Percentiles rank a stretch among this genome's conserved stretches.
phyloP scores from a whole-genome alignment of 2,329 filamentous ascomycete genomes.

The Epichloe amarillans region DNA sequence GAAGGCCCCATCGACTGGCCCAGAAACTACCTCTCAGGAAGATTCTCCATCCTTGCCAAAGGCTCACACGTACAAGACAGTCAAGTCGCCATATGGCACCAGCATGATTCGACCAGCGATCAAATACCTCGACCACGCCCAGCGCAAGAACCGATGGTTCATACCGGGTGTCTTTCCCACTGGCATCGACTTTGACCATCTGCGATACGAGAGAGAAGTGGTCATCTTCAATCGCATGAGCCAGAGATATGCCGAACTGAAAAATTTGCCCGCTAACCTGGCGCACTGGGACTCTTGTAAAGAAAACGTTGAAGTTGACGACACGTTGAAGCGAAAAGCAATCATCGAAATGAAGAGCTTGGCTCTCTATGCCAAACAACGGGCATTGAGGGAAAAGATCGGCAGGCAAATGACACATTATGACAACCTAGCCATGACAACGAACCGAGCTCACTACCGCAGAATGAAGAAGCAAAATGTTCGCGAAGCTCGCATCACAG shows the following conservation, averaged over 20 bases:
- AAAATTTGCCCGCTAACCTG: constrained; percentile 71
- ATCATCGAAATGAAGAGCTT: constrained; percentile 94
- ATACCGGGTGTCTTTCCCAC: constrained; percentile 82
- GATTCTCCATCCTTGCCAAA: constrained; percentile 23
- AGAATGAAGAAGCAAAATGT: constrained; percentile 96
- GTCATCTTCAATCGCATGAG: constrained; percentile 84
- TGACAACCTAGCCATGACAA: constrained; percentile 93
- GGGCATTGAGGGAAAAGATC: constrained; percentile 71
- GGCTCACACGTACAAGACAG: constrained; percentile 50
- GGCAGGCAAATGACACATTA: constrained; percentile 88
- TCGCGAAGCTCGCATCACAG: constrained; percentile 88
- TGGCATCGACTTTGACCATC: constrained; percentile 74
- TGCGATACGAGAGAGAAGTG: constrained; percentile 76
- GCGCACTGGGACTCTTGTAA: constrained; percentile 75
- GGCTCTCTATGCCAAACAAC: constrained; percentile 76
- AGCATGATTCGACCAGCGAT: constrained; percentile 45
- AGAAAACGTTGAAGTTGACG: constrained; percentile 54
- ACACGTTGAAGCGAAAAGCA: constrained; percentile 73
- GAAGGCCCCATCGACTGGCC: constrained; percentile 24
- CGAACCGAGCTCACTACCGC: constrained; percentile 80
- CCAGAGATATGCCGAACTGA: constrained; percentile 72
- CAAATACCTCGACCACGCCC: constrained; percentile 66
- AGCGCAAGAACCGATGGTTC: constrained; percentile 62
- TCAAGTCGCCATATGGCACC: constrained; percentile 58
- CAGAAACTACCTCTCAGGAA: constrained; percentile 21